Evolutionary conservation across 2,329 filamentous ascomycete genomes (phyloP).

Genomic region (Eurotiales sp.): DNA sequence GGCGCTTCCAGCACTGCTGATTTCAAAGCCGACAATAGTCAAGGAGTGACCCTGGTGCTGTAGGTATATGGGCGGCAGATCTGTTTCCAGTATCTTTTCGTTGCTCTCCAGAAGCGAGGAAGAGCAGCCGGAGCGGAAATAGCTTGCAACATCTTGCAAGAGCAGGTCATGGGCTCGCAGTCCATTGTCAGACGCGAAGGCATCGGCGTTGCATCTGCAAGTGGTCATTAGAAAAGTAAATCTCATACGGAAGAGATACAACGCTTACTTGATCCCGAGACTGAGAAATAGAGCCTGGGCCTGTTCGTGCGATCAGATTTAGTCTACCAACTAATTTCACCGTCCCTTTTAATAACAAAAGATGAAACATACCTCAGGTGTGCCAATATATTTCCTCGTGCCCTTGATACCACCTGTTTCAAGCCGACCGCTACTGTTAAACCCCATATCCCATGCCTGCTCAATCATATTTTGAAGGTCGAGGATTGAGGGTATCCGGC

Average conservation of each 20-base stretch:
- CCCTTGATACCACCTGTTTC: slow-evolving; percentile 84
- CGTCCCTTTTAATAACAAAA: neutral
- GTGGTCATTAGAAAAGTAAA: neutral
- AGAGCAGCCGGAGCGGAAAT: slow-evolving; percentile 60
- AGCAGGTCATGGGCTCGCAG: slow-evolving; percentile 49
- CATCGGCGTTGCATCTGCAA: slow-evolving; percentile 57
- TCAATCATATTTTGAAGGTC: slow-evolving; percentile 84
- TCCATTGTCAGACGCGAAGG: slow-evolving; percentile 49
- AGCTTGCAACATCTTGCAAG: slow-evolving; percentile 68
- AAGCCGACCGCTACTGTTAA: slow-evolving; percentile 67
- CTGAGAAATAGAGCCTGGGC: slow-evolving; percentile 74
- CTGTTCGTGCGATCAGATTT: slow-evolving; percentile 43
- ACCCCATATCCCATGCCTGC: slow-evolving; percentile 78
- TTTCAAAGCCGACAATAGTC: slow-evolving; percentile 83
- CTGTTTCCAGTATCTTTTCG: slow-evolving; percentile 66
- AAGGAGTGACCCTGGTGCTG: slow-evolving; percentile 83
- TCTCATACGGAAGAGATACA: neutral
- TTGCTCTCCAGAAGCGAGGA: slow-evolving; percentile 39
- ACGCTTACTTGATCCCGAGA: slow-evolving; percentile 60
- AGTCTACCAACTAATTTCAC: too few relatives aligned
- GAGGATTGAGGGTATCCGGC: slow-evolving; percentile 69
- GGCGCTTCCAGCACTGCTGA: slow-evolving; percentile 57
- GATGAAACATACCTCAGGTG: slow-evolving; percentile 67
- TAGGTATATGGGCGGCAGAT: slow-evolving; percentile 80
- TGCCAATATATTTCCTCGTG: slow-evolving; percentile 95